Evolutionary conservation across 306 rosid species (phyloP), one percentile per base, ranked within the genome.

Genomic region (Arachis stenosperma): DNA sequence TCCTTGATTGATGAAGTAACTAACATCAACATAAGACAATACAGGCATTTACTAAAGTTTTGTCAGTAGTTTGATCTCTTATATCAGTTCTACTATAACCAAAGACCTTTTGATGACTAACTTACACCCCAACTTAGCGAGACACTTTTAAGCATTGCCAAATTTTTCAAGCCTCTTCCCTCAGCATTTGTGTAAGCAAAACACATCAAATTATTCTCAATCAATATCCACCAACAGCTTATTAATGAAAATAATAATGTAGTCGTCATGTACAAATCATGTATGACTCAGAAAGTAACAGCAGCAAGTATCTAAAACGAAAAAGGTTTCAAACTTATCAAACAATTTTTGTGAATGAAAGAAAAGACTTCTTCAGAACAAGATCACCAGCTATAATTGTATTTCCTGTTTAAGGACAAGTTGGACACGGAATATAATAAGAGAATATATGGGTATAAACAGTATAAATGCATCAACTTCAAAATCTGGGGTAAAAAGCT

Each of bases 241-340:
- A 43, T 22, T 65, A 22, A 75, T 69, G 58, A 22, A 22, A 22
- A 56, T 37, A 39, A 80, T 47, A 58, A 55, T 67, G 55, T 62
- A 53, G 46, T 8, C 65, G 72, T 77, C 66, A 57, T 59, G 61
- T 43, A 59, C 59, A 56, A 73, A 29, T 41, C 15, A 71, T 39
- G 61, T 27, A 54, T 51, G 33, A 22, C 15, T 51, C 71, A 13
- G 33, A 40, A 79, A 14, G 57, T 29, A n/a, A 67, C 71, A 75
- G 68, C 47, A 74, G 48, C 36, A 14, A 71, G 60, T 48, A 70
- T 65, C 58, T 30, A 50, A 58, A 74, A 65, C 12, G 37, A 53
- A 52, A 43, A 47, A 37, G 17, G 43, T 7, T 33, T 53, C 62
- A 14, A 6, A 13, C 48, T 59, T 61, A 29, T 57, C 57, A 17